Base-by-base conservation (phyloP, 2,329 filamentous ascomycete species). In the Cercospora beticola region DNA sequence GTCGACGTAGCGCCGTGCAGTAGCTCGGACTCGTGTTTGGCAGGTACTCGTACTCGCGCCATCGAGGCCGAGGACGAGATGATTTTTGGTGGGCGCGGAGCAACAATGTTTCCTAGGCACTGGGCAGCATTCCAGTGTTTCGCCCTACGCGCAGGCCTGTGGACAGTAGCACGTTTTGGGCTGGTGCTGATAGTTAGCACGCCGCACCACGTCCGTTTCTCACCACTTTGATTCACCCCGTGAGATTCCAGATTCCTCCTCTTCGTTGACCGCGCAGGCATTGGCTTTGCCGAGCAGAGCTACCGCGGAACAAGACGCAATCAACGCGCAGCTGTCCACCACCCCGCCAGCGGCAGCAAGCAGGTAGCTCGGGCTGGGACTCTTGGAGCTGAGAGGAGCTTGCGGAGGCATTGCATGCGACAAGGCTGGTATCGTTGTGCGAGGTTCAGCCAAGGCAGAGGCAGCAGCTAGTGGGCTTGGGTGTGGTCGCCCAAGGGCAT, bases 91-190 rank as follows among this genome's bases (percentile, higher is more conserved):
- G 33, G 33, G 33, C 33, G 33, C 33, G 33, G 52, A 26, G 52
- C 21, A 14, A 57, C 18, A 28, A 43, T 49, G 65, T 31, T 64
- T 54, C 46, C 46, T 9, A 16, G 26, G 54, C 14, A 9, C 28
- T 12, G 21, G n/a, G 59, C 46, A 40, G 66, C 68, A 70, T 70
- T 70, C 66, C 60, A 26, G 58, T 52, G 68, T 70, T 70, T 68
- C 54, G 56, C 21, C 43, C 21, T 52, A 28, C 18, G 36, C 36
- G 36, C 36, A 40, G 36, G 36, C 36, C 36, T 40, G 36, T 40
- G 52, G 36, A 18, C 26, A 57, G 40, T 21, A 16, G 26, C 28
- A 65, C 63, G 23, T 49, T 52, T 52, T 52, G 46, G 46, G 46
- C 46, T 16, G 46, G 46, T 52, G 46, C 18, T 52, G 46, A 21